Evolutionary conservation across 2,329 filamentous ascomycete genomes (phyloP), one percentile per base, ranked within the genome.

Genomic region (Neodidymelliopsis sp.): DNA sequence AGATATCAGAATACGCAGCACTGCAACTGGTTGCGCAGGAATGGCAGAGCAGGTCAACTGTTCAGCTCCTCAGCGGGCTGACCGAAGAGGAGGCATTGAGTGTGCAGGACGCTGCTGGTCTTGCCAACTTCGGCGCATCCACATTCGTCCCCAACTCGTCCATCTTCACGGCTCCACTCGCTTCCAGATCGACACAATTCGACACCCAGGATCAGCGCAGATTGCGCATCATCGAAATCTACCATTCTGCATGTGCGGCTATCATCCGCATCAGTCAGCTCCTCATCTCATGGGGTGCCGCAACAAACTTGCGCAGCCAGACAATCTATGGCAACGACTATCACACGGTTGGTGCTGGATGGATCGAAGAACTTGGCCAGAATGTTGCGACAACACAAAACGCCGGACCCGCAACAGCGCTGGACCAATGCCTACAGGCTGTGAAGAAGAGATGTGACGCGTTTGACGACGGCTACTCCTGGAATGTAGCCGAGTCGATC

Each of bases 1-100:
- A 84, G 33, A 84, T 97, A 57, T 91, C 94, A 71, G 86, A 97
- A 70, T 78, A 94, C 31, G 84, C 87, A 10, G 91, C 93, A 19
- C 78, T 99, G 63, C 84, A 94, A 51, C 80, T 96, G 31, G 87
- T 87, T 2, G 77, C 95, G 6, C 75, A 94, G 34, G 94, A 97
- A 79, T 89, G 88, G 79, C 93, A 97, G 74, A 84, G 83, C 56
- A 84, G 91, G 25, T 79, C 91, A n/a, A 80, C 84, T n/a, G 80
- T 81, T 34, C 86, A 91, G 61, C 81, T 97, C 1, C 79, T 85
- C 30, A 83, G 82, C 11, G 84, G 85, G 1, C 84, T 93, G 47
- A 91, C 90, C 0, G 85, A 87, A 35, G 90, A 94, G 60, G 90
- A 95, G 77, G 79, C 85, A 12, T 81, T 86, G 46, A 91, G 90